Evolutionary conservation across 805 yeast genomes (phyloP).

Genomic region (Wickerhamomyces pijperi): DNA sequence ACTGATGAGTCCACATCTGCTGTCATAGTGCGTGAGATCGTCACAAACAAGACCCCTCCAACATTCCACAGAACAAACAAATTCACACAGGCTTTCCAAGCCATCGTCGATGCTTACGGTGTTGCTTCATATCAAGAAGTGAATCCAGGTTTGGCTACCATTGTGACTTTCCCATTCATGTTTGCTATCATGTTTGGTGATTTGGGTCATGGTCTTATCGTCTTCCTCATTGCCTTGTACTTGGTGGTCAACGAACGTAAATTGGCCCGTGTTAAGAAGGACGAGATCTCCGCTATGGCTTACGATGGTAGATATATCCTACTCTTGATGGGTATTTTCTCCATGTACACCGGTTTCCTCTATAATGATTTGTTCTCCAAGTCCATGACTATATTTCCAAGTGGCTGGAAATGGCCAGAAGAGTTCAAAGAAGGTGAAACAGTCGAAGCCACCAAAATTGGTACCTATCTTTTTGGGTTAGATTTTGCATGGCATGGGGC

Average conservation of each 20-base stretch:
- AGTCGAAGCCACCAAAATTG: conserved; percentile 52
- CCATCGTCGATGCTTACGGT: conserved; percentile 92
- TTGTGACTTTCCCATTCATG: conserved; percentile 95
- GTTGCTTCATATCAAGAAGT: conserved; percentile 88
- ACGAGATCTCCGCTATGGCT: conserved; percentile 96
- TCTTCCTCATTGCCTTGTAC: conserved; percentile 60
- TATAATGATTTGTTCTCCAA: conserved; percentile 91
- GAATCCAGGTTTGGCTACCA: conserved; percentile 91
- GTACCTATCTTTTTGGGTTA: conserved; percentile 74
- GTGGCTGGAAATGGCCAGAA: conserved; percentile 94
- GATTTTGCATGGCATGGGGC: conserved; percentile 98
- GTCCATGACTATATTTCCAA: conserved; percentile 73
- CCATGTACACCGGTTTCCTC: conserved; percentile 89
- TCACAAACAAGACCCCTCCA: conserved; percentile 86
- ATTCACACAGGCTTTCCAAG: conserved; percentile 87
- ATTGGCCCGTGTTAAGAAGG: conserved; percentile 61
- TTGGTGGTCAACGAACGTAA: conserved; percentile 67
- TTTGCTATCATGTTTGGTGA: conserved; percentile 99
- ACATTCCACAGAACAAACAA: conserved; percentile 92
- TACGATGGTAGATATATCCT: conserved; percentile 85
- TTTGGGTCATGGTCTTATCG: conserved; percentile 86
- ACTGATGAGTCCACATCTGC: conserved; percentile 28
- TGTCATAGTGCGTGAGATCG: conserved; percentile 33
- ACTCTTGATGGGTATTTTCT: conserved; percentile 84
- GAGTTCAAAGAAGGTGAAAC: conserved; percentile 49